A percentile compares a stretch with the other conserved stretches of the same genome.
Evolutionary conservation across 2,329 filamentous ascomycete species (phyloP).

Genomic region (Colletotrichum karsti): DNA sequence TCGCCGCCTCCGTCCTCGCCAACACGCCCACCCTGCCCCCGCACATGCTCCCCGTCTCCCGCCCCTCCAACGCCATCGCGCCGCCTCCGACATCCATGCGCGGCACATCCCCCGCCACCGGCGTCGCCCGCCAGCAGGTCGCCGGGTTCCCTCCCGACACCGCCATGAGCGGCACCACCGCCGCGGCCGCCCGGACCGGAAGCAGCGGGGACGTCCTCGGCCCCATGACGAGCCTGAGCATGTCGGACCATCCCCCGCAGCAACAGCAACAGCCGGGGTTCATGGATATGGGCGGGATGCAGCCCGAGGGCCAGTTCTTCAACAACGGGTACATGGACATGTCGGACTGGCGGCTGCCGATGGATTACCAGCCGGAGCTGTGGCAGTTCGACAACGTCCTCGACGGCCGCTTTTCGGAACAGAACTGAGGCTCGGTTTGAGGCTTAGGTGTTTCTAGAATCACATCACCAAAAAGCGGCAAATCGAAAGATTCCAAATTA

Average conservation of each 20-base stretch:
- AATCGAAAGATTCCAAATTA: too few relatives aligned
- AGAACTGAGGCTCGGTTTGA: neutral
- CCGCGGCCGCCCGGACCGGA: neutral
- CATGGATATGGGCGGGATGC: neutral
- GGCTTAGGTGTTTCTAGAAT: too few relatives aligned
- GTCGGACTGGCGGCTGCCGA: conserved; percentile 18
- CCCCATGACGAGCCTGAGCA: conserved; percentile 12
- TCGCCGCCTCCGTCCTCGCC: conserved; percentile 20
- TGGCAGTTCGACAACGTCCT: conserved; percentile 16
- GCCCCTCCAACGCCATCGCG: neutral
- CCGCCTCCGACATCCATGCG: neutral
- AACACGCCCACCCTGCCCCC: conserved; percentile 22
- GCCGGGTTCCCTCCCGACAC: neutral
- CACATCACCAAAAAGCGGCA: too few relatives aligned
- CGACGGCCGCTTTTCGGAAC: neutral
- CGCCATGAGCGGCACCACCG: neutral
- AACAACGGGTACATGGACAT: conserved; percentile 10
- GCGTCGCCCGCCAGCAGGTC: neutral
- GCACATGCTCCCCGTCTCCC: conserved; percentile 14
- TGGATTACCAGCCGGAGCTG: conserved; percentile 22
- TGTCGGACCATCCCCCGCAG: conserved; percentile 3
- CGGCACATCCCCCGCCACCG: neutral
- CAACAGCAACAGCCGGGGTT: conserved; percentile 6
- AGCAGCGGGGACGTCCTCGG: conserved; percentile 6
- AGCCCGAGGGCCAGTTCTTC: neutral